Percentiles rank a stretch among this genome's conserved stretches.
Evolutionary conservation across 176 grass and related monocot species (phyloP).

Genomic region (Musa schizocarpa): DNA sequence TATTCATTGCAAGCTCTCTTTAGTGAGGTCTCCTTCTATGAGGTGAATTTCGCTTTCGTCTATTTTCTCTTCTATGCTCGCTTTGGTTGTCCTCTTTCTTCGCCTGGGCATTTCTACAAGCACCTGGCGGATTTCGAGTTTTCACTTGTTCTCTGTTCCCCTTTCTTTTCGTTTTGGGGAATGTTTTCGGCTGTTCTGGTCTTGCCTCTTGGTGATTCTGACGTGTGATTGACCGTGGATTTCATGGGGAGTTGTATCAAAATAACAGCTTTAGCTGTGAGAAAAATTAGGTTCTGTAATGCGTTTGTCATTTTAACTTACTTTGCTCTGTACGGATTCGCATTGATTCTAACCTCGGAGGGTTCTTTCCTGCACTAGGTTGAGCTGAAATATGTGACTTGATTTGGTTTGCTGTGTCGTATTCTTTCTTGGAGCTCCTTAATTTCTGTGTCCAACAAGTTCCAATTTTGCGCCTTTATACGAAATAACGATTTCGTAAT

Average conservation of each 20-base stretch:
- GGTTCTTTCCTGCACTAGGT: background rate
- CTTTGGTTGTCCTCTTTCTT: background rate
- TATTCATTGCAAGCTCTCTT: background rate
- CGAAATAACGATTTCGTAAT: background rate
- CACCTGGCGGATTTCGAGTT: background rate
- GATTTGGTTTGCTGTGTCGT: too few relatives aligned
- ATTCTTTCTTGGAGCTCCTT: background rate
- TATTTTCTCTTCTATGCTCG: too few relatives aligned
- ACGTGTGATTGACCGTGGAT: background rate
- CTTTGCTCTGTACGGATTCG: background rate
- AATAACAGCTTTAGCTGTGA: background rate
- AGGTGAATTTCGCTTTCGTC: too few relatives aligned
- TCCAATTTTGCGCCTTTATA: background rate
- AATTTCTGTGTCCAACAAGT: background rate
- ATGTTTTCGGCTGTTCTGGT: too few relatives aligned
- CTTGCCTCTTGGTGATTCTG: background rate
- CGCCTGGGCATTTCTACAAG: conserved; percentile 37
- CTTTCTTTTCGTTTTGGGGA: too few relatives aligned
- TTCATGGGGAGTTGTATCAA: background rate
- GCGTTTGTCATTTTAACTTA: background rate
- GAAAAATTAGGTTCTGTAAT: background rate
- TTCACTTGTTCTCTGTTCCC: background rate
- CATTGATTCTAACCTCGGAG: background rate
- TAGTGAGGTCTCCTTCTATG: background rate
- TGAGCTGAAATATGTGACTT: too few relatives aligned